phyloP scores from a whole-genome alignment of 1,284 basidiomycete species.

The Puccinia polysora region DNA sequence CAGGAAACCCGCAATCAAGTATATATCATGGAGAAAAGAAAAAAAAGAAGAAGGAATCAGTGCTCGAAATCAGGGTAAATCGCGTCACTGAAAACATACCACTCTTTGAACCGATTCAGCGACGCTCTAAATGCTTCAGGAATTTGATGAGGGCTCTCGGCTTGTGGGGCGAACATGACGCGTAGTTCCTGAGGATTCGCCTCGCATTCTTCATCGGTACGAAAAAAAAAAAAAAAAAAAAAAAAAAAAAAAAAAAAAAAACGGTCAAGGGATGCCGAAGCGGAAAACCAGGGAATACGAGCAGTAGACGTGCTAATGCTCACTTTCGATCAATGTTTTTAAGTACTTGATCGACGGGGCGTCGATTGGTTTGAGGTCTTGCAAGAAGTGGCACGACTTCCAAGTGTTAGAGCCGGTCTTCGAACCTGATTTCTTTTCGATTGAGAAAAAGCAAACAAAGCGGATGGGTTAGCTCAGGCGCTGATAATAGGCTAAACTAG shows the following conservation, averaged over 20 bases:
- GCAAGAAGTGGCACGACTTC: conserved; percentile 18
- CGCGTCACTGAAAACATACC: conserved; percentile 1
- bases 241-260: background rate
- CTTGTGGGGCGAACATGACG: background rate
- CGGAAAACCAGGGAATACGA: background rate
- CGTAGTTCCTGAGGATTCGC: conserved; percentile 21
- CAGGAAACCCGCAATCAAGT: background rate
- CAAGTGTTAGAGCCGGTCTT: conserved; percentile 5
- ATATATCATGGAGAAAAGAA: background rate
- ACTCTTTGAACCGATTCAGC: conserved; percentile 20
- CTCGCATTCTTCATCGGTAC: background rate
- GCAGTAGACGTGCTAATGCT: conserved; percentile 1
- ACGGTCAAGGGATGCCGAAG: background rate
- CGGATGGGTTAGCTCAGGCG: background rate
- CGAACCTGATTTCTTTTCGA: conserved; percentile 32
- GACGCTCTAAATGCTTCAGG: conserved; percentile 6
- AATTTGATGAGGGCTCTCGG: conserved; percentile 5
- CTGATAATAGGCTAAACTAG: background rate
- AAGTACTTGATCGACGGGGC: conserved; percentile 25
- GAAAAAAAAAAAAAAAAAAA: background rate
- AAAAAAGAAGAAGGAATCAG: background rate
- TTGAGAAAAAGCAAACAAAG: background rate
- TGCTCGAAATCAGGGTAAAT: too few species aligned
- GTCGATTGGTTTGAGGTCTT: conserved; percentile 9
- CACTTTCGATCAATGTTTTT: conserved; percentile 25